Conservation (phyloP, 2,329 filamentous ascomycete genomes). For the Colletotrichum melonis region DNA sequence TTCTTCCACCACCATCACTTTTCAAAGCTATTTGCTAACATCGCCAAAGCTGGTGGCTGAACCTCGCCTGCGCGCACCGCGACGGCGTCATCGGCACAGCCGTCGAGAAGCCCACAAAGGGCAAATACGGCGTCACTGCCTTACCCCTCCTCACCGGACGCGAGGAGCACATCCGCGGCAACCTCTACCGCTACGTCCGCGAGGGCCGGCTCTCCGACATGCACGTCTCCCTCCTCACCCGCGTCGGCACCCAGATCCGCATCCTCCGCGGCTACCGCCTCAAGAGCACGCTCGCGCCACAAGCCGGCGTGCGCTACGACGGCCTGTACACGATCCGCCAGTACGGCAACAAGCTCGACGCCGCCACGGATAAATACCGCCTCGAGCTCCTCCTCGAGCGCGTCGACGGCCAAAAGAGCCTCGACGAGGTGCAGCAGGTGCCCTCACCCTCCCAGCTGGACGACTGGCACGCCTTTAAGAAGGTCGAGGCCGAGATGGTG, state of each 20-base stretch:
- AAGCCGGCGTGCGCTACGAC: constrained; percentile 66
- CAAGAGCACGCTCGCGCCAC: constrained; percentile 62
- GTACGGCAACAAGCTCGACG: constrained; percentile 57
- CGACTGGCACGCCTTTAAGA: constrained; percentile 65
- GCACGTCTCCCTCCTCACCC: constrained; percentile 59
- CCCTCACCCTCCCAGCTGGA: constrained; percentile 67
- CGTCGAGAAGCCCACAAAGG: constrained; percentile 57
- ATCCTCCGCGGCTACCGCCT: constrained; percentile 64
- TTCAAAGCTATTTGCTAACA: no score
- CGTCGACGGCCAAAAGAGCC: constrained; percentile 51
- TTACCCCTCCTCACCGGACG: constrained; percentile 63
- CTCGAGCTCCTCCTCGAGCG: constrained; percentile 60
- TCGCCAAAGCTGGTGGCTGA: constrained; percentile 63
- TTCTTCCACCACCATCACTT: not conserved
- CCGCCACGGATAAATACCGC: constrained; percentile 52
- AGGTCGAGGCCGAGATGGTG: constrained; percentile 38
- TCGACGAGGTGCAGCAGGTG: constrained; percentile 56
- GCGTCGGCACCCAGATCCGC: constrained; percentile 61
- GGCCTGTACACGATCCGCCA: constrained; percentile 64
- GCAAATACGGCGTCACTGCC: constrained; percentile 56
- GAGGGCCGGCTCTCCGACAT: constrained; percentile 58
- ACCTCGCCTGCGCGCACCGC: constrained; percentile 64
- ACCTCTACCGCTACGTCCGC: constrained; percentile 56
- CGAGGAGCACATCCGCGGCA: constrained; percentile 54
- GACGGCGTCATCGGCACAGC: constrained; percentile 64